phyloP scores from a whole-genome alignment of 2,329 filamentous ascomycete species.

The Colletotrichum salicis region DNA sequence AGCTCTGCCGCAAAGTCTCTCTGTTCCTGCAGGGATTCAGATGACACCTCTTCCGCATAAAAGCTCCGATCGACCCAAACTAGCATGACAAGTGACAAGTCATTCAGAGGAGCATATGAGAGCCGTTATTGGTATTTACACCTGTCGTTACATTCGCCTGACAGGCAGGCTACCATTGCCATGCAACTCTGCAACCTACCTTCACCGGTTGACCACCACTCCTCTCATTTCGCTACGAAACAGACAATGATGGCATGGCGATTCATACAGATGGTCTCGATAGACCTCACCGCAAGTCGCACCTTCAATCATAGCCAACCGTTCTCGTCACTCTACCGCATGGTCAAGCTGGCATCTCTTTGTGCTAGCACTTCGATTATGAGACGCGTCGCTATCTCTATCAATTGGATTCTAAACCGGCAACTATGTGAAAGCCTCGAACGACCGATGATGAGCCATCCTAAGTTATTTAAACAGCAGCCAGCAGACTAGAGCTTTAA shows the following conservation, averaged over 20 bases:
- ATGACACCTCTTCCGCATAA: background rate
- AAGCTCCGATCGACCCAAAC: slow-evolving; percentile 16
- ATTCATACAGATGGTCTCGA: background rate
- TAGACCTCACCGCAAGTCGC: too few species aligned
- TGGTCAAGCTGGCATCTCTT: background rate
- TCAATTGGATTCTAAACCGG: background rate
- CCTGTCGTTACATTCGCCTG: background rate
- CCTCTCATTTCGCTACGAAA: background rate
- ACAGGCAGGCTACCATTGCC: background rate
- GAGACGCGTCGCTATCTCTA: background rate
- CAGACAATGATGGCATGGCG: background rate
- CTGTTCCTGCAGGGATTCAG: background rate
- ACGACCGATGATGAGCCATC: too few species aligned
- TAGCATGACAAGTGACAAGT: background rate
- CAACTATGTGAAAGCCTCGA: background rate
- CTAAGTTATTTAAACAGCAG: background rate
- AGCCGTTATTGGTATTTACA: background rate
- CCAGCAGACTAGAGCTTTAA: too few species aligned
- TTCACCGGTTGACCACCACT: background rate
- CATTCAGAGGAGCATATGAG: background rate
- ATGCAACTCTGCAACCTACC: background rate
- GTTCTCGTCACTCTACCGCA: background rate
- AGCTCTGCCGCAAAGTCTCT: background rate
- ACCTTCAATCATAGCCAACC: background rate
- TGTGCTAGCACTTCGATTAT: background rate